These are phyloP conservation scores for Nepenthes gracilis DNA, from an alignment of 148 eudicot species.

Conservation along the genomic window DNA sequence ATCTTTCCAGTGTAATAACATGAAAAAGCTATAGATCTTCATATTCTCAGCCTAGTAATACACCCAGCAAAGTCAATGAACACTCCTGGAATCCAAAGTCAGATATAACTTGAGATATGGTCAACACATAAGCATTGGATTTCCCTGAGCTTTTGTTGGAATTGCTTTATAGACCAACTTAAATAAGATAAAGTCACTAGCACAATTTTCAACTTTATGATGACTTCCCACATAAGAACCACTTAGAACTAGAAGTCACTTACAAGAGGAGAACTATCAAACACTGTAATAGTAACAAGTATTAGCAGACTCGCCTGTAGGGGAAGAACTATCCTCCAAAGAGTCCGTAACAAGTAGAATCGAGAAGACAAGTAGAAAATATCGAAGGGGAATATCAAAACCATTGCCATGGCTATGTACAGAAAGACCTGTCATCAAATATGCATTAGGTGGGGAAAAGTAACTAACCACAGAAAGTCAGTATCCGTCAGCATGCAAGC, in stretches of 20 bases:
- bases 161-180: too few relatives aligned
- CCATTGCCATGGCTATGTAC: slow-evolving; percentile 57
- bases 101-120: too few relatives aligned
- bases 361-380: slow-evolving; percentile 84
- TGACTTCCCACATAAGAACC: too few relatives aligned
- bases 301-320: slow-evolving; percentile 67
- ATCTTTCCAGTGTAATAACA: too few relatives aligned
- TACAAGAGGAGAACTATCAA: background rate
- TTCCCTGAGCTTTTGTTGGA: too few relatives aligned
- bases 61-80: background rate
- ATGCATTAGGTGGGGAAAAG: slow-evolving; percentile 3
- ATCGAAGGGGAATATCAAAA: slow-evolving; percentile 84
- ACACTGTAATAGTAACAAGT: background rate
- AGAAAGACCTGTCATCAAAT: slow-evolving; percentile 69
- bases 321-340: slow-evolving; percentile 92
- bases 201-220: too few relatives aligned
- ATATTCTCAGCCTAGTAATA: too few relatives aligned
- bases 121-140: too few relatives aligned
- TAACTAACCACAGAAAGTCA: background rate
- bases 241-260: background rate
- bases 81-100: background rate
- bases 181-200: too few relatives aligned
- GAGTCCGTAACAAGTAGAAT: slow-evolving; percentile 74
- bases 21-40: too few relatives aligned
- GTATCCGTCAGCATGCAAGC: background rate